Conservation (phyloP, 2,329 filamentous ascomycete species). For the Pseudogymnoascus pannorum region DNA sequence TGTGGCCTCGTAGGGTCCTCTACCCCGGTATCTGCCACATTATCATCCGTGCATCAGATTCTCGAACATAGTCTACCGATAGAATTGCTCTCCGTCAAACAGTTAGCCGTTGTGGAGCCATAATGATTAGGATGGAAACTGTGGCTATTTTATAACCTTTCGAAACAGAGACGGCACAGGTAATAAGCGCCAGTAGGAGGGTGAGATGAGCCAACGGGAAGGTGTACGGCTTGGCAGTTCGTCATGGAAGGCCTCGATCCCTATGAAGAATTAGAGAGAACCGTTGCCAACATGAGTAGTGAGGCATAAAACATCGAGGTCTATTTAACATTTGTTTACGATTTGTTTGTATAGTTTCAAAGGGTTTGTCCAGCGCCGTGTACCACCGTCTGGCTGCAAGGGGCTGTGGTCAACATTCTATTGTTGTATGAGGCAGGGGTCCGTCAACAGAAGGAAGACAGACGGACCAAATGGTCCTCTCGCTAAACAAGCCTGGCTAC, state of each 20-base stretch:
- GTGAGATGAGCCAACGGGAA: neutral
- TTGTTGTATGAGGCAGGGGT: slow-evolving; percentile 5
- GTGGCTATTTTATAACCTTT: neutral
- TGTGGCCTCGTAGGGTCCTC: neutral
- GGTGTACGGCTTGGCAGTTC: neutral
- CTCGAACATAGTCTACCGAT: neutral
- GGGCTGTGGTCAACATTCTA: neutral
- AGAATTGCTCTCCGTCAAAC: neutral
- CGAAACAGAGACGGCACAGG: neutral
- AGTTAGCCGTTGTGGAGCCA: neutral
- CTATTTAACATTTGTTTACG: neutral
- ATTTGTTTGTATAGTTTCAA: neutral
- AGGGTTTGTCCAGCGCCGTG: neutral
- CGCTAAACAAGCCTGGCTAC: neutral
- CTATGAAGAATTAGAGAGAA: neutral
- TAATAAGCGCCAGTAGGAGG: neutral
- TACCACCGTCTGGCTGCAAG: slow-evolving; percentile 1
- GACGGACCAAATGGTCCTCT: slow-evolving; percentile 6
- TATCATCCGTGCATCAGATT: neutral
- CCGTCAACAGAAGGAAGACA: neutral
- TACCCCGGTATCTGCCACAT: neutral
- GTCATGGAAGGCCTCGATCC: neutral
- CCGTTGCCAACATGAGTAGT: neutral
- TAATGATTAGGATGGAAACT: neutral
- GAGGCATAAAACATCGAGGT: neutral